Evolutionary conservation across 768 basidiomycete species (phyloP), one percentile per base, ranked within the genome.

Genomic region (Cantharellus anzutake): DNA sequence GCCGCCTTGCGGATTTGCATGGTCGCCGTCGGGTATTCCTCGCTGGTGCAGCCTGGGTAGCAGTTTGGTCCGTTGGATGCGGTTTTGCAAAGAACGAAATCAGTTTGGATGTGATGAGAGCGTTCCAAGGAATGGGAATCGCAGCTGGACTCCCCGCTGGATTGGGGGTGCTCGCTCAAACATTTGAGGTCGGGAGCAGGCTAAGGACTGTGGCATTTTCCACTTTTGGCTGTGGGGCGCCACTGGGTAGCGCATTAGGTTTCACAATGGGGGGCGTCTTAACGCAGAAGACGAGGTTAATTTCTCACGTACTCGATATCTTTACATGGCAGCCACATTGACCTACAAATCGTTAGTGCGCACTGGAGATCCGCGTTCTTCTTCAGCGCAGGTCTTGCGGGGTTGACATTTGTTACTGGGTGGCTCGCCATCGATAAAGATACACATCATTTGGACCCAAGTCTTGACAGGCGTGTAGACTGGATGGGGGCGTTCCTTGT

Each of bases 191-290:
- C 29, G 61, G 0, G 82, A 83, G 0, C 72, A 73, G 7, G 52
- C 75, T 81, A 0, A 78, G 91, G 5, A 80, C 85, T 1, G 69
- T 80, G 0, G 91, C 88, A 0, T 94, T 93, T 63, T 79, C 91
- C 0, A 80, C 83, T 0, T 93, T 91, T 63, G 76, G 83, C 0
- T 86, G 88, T 0, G 92, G 92, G 37, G 86, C 84, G 0, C 89
- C 91, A 0, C 66, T 92, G 3, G 91, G 91, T 0, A 84, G 76
- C 0, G 83, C 79, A 0, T 70, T 90, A 11, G 89, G 91, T 1
- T 74, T 74, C 39, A 70, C 80, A 0, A 61, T 88, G 0, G 88
- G 89, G 16, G 87, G 86, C n/a, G 70, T 82, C 1, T 69, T 88
- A 20, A 84, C 82, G 0, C 77, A 87, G 64, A 71, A 74, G 4